Percentiles rank a stretch among this genome's conserved stretches.
Evolutionary conservation across 495 filamentous ascomycete genomes (phyloP).

Genomic region (Tirmania nivea): DNA sequence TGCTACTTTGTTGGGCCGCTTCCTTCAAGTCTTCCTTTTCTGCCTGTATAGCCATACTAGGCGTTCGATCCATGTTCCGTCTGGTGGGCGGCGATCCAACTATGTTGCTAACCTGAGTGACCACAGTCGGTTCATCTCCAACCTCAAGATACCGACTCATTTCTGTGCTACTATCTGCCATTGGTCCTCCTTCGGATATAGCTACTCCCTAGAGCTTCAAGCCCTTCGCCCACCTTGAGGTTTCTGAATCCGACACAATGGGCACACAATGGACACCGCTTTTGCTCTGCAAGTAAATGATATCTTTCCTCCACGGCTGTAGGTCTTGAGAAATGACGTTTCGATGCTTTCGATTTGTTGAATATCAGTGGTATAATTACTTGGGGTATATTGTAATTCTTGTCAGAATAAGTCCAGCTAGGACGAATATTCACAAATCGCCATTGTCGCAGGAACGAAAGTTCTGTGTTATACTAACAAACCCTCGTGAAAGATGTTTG

Average conservation of each 20-base stretch:
- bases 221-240: too few relatives aligned
- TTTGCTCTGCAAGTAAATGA: too few relatives aligned
- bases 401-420: background rate
- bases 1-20: constrained; percentile 87
- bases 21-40: constrained; percentile 83
- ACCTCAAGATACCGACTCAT: background rate
- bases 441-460: background rate
- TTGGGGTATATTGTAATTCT: too few relatives aligned
- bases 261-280: too few relatives aligned
- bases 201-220: too few relatives aligned
- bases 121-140: background rate
- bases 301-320: too few relatives aligned
- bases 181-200: background rate
- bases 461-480: background rate
- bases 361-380: too few relatives aligned
- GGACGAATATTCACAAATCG: background rate
- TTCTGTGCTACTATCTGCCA: background rate
- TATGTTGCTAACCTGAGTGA: background rate
- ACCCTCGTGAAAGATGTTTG: background rate
- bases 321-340: too few relatives aligned
- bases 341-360: too few relatives aligned
- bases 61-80: background rate
- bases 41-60: constrained; percentile 17
- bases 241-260: too few relatives aligned
- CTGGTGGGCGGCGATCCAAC: background rate